These are phyloP conservation scores for Trichoderma endophyticum DNA, from an alignment of 2,329 filamentous ascomycete species.

Conservation along the genomic window DNA sequence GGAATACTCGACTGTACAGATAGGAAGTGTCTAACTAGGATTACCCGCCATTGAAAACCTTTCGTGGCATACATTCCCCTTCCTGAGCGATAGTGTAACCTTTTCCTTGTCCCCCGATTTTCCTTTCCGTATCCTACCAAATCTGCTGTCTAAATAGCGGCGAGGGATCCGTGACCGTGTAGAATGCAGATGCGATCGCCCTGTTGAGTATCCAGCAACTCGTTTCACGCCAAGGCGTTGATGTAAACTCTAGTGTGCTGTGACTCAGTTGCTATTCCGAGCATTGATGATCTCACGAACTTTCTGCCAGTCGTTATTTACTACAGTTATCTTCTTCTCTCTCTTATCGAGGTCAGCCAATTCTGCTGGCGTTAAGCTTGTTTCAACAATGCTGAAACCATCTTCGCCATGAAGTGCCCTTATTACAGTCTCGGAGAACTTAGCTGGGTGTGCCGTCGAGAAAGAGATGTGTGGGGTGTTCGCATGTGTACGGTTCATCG, in stretches of 20 bases:
- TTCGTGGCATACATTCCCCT: not conserved
- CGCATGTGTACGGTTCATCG: slow-evolving; percentile 52
- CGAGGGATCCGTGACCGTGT: not conserved
- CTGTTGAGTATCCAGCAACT: not conserved
- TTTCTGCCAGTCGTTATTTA: slow-evolving; percentile 69
- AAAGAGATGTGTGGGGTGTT: slow-evolving; percentile 73
- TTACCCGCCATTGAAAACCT: not conserved
- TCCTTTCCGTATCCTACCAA: not conserved
- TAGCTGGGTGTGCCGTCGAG: slow-evolving; percentile 92
- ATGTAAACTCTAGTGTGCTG: slow-evolving; percentile 22
- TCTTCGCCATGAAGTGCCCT: slow-evolving; percentile 66
- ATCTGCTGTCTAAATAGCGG: not conserved
- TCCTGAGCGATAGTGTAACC: not conserved
- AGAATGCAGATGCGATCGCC: not conserved
- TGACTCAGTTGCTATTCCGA: slow-evolving; percentile 66
- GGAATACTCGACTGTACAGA: not conserved
- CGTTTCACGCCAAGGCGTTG: not conserved
- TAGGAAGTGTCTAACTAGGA: not conserved
- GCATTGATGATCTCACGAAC: slow-evolving; percentile 73
- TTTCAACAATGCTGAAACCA: slow-evolving; percentile 77
- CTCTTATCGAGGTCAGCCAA: slow-evolving; percentile 75
- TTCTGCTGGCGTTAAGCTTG: slow-evolving; percentile 73
- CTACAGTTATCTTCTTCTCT: slow-evolving; percentile 68
- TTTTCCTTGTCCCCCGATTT: not conserved
- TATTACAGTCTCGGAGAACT: slow-evolving; percentile 85